Conservation (phyloP, 2,329 filamentous ascomycete species). For the Ustulina deusta region DNA sequence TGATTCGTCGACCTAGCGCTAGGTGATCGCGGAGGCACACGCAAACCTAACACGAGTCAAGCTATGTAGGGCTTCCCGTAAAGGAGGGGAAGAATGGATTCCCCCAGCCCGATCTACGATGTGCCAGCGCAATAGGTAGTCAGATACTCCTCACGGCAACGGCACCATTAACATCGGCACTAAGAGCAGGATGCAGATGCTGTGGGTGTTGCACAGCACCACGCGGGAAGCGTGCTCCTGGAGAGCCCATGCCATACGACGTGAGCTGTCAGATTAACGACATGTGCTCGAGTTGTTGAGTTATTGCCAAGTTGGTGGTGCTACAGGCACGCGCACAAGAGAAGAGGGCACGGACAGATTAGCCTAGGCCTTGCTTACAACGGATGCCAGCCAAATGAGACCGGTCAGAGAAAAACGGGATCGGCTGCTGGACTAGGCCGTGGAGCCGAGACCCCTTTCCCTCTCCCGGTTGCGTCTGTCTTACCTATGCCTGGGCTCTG, state of each 20-base stretch:
- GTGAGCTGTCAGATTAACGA: constrained; percentile 41
- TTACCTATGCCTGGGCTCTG: constrained; percentile 21
- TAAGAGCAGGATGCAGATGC: constrained; percentile 23
- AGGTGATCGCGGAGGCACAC: constrained; percentile 23
- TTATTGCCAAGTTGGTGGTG: constrained; percentile 17
- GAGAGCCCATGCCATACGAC: constrained; percentile 32
- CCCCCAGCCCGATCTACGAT: constrained; percentile 5
- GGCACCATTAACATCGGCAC: constrained; percentile 13
- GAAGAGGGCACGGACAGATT: constrained; percentile 5
- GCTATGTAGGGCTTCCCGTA: constrained; percentile 9
- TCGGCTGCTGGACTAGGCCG: constrained; percentile 31
- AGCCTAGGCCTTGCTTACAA: constrained; percentile 3
- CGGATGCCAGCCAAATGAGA: constrained; percentile 30
- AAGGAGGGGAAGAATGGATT: not conserved
- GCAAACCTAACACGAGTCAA: constrained; percentile 27
- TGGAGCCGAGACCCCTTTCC: constrained; percentile 36
- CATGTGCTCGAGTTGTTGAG: constrained; percentile 23
- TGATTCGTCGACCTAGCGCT: constrained; percentile 13
- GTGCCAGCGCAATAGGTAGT: constrained; percentile 6
- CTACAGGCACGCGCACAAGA: constrained; percentile 20
- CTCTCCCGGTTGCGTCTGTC: constrained; percentile 24
- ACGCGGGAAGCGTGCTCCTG: constrained; percentile 34
- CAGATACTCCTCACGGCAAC: constrained; percentile 14
- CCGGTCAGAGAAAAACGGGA: constrained; percentile 37
- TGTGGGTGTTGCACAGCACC: constrained; percentile 35